Base-by-base conservation (phyloP, 805 yeast genomes). In the Metschnikowia anglica region DNA sequence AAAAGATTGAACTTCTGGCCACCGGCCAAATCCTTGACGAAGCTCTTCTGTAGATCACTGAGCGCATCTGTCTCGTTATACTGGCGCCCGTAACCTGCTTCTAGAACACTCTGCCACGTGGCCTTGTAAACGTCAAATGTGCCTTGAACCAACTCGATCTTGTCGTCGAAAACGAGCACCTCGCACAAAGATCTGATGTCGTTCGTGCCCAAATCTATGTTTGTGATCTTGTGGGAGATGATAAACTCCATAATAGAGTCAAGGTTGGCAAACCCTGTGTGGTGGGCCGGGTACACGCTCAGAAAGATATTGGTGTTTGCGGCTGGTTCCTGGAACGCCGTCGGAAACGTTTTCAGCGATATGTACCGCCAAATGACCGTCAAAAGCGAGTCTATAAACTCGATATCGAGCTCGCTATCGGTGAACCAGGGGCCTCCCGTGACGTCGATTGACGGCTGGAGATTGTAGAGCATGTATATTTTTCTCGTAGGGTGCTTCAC, bases 341-440 rank as follows among this genome's bases (percentile, higher is more conserved):
- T 72, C 3, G 97, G 97, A 58, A 73, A 85, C 0, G 96, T 79
- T 53, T 77, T 79, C 24, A 81, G 76, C 2, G 91, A 86, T 8
- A 88, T 82, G 62, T 70, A 91, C 52, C 93, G 74, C 96, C 97
- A 93, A 6, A 90, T 81, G 32, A 90, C 90, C 16, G 88, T 80
- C 51, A 88, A 63, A 42, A 93, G 67, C 36, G 88, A 80, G 52
- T 88, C 91, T 45, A 93, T 90, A 57, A 93, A 93, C 63, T 91
- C 98, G 2, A 88, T 81, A 60, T 93, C 99, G 44, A 93, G 73
- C 63, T 93, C 98, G 26, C 90, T 81, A 60, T 93, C 99, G 0
- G 97, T 89, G 60, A 90, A 93, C 99, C 99, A 93, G 3, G 98
- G 98, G 4, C 99, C 99, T 51, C 99, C 99, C 0, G 98, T 93